phyloP scores from a whole-genome alignment of 1,139 yeast genomes.

The Sugiyamaella grinbergsii region DNA sequence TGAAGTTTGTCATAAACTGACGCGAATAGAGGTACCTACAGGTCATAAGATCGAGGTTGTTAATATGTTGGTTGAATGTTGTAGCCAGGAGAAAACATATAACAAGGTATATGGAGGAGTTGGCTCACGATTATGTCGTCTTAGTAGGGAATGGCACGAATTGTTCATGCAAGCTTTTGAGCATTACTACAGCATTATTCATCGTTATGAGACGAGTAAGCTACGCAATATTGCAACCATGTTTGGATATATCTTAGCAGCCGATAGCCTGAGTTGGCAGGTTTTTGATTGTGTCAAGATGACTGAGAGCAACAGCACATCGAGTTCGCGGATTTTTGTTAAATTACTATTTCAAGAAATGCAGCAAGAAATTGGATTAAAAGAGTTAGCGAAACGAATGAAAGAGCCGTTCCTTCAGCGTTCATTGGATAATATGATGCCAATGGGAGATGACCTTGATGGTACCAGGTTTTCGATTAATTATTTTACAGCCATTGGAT shows the following conservation, averaged over 20 bases:
- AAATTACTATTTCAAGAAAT: slow-evolving; percentile 81
- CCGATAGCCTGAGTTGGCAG: slow-evolving; percentile 70
- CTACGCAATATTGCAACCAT: slow-evolving; percentile 79
- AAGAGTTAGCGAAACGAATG: slow-evolving; percentile 53
- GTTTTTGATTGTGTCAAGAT: slow-evolving; percentile 54
- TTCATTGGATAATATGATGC: slow-evolving; percentile 46
- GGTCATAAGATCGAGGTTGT: slow-evolving; percentile 50
- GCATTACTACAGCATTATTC: slow-evolving; percentile 59
- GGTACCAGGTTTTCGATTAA: slow-evolving; percentile 84
- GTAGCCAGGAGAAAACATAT: slow-evolving; percentile 85
- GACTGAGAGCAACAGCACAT: slow-evolving; percentile 71
- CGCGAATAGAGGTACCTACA: slow-evolving; percentile 45
- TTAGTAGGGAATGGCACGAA: slow-evolving; percentile 56
- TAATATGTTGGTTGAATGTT: slow-evolving; percentile 79
- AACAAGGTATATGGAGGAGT: slow-evolving; percentile 83
- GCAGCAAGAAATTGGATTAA: slow-evolving; percentile 73
- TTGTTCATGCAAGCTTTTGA: slow-evolving; percentile 58
- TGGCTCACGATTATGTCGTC: slow-evolving; percentile 63
- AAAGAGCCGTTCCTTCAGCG: slow-evolving; percentile 50
- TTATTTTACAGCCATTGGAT: slow-evolving; percentile 88
- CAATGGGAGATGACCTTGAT: slow-evolving; percentile 46
- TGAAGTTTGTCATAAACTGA: slow-evolving; percentile 86
- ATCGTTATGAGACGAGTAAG: slow-evolving; percentile 70
- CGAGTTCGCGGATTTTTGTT: slow-evolving; percentile 79
- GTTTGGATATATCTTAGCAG: slow-evolving; percentile 82